phyloP scores from a whole-genome alignment of 129 eudicot genomes.

The Escallonia rubra region DNA sequence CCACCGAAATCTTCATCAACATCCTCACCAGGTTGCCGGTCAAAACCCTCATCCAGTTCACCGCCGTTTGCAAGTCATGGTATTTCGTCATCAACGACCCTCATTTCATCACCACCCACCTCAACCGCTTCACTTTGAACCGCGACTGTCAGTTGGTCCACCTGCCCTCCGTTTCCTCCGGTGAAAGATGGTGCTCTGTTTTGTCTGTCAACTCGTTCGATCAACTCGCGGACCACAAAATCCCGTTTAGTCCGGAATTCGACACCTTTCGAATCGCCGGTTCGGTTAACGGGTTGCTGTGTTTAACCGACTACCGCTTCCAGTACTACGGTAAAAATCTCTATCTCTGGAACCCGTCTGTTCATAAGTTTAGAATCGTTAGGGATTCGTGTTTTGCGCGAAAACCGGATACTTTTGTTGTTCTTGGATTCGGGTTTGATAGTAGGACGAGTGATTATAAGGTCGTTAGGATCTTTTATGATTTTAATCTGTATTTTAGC shows the following conservation, averaged over 20 bases:
- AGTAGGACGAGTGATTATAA: slow-evolving; percentile 30
- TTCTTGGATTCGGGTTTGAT: slow-evolving; percentile 57
- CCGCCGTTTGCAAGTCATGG: slow-evolving; percentile 57
- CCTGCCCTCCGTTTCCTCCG: too few species aligned
- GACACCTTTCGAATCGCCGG: slow-evolving; percentile 45
- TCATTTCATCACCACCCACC: slow-evolving; percentile 34
- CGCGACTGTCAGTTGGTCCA: too few species aligned
- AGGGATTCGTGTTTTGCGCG: slow-evolving; percentile 12
- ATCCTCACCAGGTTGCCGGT: slow-evolving; percentile 47
- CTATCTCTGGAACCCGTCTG: slow-evolving; percentile 53
- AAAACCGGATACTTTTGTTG: slow-evolving; percentile 18
- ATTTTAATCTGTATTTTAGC: background rate
- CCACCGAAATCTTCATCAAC: slow-evolving; percentile 45
- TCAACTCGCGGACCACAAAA: slow-evolving; percentile 2
- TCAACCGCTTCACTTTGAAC: background rate
- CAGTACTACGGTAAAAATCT: slow-evolving; percentile 4
- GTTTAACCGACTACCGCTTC: slow-evolving; percentile 45
- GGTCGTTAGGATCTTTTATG: slow-evolving; percentile 38
- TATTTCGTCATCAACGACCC: slow-evolving; percentile 36
- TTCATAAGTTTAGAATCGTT: slow-evolving; percentile 23
- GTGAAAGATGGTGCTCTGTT: too few species aligned
- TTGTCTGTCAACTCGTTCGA: too few species aligned
- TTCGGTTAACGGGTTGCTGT: slow-evolving; percentile 39
- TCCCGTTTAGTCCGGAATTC: slow-evolving; percentile 23
- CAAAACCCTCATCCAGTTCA: slow-evolving; percentile 32